Percentiles rank a stretch among this genome's conserved stretches.
Conservation (phyloP, 2,329 filamentous ascomycete species). For the Colletotrichum sp. region DNA sequence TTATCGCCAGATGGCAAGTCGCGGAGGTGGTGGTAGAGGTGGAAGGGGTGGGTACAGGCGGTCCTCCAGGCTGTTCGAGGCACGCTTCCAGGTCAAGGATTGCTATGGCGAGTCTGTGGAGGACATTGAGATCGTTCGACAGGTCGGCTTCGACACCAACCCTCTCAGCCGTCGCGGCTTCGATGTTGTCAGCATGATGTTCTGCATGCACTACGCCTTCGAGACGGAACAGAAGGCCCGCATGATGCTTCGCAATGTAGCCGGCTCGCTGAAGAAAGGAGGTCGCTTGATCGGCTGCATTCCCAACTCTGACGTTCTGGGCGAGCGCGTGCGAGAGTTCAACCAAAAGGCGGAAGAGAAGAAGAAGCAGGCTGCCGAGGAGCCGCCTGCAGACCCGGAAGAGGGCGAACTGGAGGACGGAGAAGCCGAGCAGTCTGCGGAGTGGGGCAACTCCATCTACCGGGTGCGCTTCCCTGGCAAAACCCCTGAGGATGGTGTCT, state of each 20-base stretch:
- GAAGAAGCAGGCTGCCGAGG: constrained; percentile 36
- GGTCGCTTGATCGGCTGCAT: constrained; percentile 94
- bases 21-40: constrained; percentile 60
- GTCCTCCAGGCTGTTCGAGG: constrained; percentile 73
- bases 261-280: constrained; percentile 88
- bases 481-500: constrained; percentile 85
- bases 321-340: constrained; percentile 76
- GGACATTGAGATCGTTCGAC: constrained; percentile 78
- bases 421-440: constrained; percentile 67
- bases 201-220: constrained; percentile 98
- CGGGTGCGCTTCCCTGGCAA: constrained; percentile 84
- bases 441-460: constrained; percentile 96
- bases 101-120: constrained; percentile 87
- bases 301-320: constrained; percentile 93
- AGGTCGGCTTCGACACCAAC: constrained; percentile 87
- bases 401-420: constrained; percentile 63
- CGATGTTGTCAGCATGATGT: constrained; percentile 98
- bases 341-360: constrained; percentile 62
- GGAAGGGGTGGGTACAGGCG: constrained; percentile 57
- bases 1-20: constrained; percentile 74
- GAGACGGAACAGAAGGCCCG: constrained; percentile 89
- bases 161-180: constrained; percentile 81
- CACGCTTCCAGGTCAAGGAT: constrained; percentile 88
- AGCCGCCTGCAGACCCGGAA: constrained; percentile 34
- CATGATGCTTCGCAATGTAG: constrained; percentile 92